Evolutionary conservation across 148 eudicot genomes (phyloP).

Genomic region (Beta vulgaris): DNA sequence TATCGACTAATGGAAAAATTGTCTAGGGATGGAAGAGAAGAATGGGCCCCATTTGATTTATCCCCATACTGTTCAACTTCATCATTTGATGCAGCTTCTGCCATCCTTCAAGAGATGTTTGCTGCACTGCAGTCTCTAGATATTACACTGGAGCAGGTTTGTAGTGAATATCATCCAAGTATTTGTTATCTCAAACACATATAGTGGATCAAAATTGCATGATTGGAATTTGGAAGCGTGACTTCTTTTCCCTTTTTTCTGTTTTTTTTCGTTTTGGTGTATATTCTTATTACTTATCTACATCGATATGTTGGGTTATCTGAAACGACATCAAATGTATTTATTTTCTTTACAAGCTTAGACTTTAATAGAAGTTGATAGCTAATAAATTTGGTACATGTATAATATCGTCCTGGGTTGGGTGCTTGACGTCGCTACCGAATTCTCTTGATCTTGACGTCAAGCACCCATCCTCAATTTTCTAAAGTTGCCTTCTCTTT

Average conservation of each 20-base stretch:
- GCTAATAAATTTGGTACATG: neutral
- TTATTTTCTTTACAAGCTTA: neutral
- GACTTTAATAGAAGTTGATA: neutral
- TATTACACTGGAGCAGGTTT: slow-evolving; percentile 90
- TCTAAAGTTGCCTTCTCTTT: neutral
- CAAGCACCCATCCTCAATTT: neutral
- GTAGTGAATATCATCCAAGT: neutral
- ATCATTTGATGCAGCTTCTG: slow-evolving; percentile 82
- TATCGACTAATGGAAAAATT: slow-evolving; percentile 10
- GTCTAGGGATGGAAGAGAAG: slow-evolving; percentile 74
- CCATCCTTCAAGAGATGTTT: slow-evolving; percentile 58
- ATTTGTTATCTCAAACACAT: neutral
- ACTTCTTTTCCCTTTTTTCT: neutral
- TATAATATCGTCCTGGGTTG: neutral
- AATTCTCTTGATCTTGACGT: neutral
- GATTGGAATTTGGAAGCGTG: neutral
- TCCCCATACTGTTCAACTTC: slow-evolving; percentile 79
- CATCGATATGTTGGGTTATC: neutral
- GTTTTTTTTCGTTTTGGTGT: neutral
- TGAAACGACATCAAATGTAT: neutral
- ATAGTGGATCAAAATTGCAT: neutral
- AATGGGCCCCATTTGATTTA: slow-evolving; percentile 79
- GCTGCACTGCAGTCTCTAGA: slow-evolving; percentile 60
- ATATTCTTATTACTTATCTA: neutral
- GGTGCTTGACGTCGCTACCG: neutral